Evolutionary conservation across 73 alveolate species (phyloP), one percentile per base, ranked within the genome.

Genomic region (Urostyla sp.): DNA sequence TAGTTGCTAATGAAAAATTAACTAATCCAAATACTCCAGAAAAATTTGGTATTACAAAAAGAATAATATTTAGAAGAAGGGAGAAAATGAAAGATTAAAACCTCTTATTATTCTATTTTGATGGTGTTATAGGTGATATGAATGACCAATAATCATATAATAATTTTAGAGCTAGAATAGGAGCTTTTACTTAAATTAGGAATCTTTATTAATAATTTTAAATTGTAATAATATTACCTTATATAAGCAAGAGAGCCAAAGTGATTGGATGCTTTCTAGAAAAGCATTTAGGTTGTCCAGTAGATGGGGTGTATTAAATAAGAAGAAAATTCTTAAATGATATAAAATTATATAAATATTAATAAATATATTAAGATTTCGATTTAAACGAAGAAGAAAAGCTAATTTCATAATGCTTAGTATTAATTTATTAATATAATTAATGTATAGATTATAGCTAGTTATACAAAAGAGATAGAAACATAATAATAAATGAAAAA

Each of bases 11-110:
- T 63, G 79, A 63, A 63, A 63, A 63, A 24, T 1, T 63, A 10
- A 11, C 44, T 6, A 21, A 1, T 6, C 83, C 83, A 16, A 27
- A 46, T 2, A 69, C 83, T 11, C 43, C 56, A 2, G 67, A 49
- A 6, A 69, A 69, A 69, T 40, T 0, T 3, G 87, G 74, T 7
- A 54, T 55, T 11, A 56, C 87, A 13, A 75, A 75, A 28, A 31
- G 87, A 31, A 18, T 75, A 4, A 31, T 50, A 8, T 75, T 75
- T 44, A 75, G 53, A 38, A 75, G 87, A 56, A 75, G 87, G 46
- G 78, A 75, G 18, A 18, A 55, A 55, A 75, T 75, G 87, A 75
- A 57, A 75, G 87, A 75, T 24, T 56, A 37, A 59, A 75, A 75
- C 43, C 44, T 75, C 0, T 38, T 75, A 18, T 56, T 75, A 34